Evolutionary conservation across 2,329 filamentous ascomycete species (phyloP).

Genomic region (Aspergillus brunneoviolaceus): DNA sequence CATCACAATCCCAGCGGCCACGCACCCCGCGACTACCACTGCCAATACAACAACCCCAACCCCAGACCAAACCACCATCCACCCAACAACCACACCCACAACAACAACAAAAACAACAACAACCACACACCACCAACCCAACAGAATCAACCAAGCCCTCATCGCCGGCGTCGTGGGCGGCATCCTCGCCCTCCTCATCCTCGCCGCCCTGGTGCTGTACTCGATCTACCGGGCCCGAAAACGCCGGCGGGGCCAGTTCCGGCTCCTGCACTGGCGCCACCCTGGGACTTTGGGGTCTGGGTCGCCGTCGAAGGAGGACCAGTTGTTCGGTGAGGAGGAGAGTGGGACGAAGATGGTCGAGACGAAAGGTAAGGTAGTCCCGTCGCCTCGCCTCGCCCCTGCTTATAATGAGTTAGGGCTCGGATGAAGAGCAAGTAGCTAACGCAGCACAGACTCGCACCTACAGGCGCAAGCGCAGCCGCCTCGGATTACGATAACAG

Average conservation of each 20-base stretch:
- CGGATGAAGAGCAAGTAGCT: too few species aligned
- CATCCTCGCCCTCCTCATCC: constrained; percentile 1
- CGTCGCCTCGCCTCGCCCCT: too few species aligned
- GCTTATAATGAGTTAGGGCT: too few species aligned
- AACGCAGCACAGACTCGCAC: too few species aligned
- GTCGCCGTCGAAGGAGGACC: background rate
- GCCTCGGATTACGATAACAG: too few species aligned
- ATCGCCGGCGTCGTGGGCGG: constrained; percentile 11
- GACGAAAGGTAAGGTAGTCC: background rate
- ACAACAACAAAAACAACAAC: background rate
- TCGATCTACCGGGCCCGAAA: constrained; percentile 7
- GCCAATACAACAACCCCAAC: too few species aligned
- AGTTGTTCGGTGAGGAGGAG: background rate
- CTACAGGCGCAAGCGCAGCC: too few species aligned
- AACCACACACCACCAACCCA: background rate
- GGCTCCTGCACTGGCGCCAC: constrained; percentile 11
- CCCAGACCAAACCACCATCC: background rate
- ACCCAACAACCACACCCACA: background rate
- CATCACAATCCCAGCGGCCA: background rate
- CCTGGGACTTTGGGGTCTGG: background rate
- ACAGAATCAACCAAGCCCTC: background rate
- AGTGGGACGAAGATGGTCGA: background rate
- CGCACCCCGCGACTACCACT: too few species aligned
- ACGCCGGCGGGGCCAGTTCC: constrained; percentile 8
- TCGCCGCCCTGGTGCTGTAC: constrained; percentile 7